phyloP scores from a whole-genome alignment of 345 rosid species.

The Hibiscus tridactylites region DNA sequence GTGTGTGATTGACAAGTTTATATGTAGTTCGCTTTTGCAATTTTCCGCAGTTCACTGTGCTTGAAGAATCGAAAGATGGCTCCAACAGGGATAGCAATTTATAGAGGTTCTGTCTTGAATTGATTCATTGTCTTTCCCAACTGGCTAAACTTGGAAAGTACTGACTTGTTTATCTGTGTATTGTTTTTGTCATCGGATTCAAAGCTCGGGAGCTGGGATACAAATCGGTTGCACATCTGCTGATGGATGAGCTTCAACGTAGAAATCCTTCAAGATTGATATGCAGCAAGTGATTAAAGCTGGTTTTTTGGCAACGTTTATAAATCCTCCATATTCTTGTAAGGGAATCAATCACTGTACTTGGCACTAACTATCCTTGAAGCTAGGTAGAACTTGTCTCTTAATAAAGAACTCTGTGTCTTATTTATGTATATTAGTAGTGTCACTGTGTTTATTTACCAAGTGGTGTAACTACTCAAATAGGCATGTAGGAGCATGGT shows the following conservation, averaged over 20 bases:
- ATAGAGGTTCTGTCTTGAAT: conserved; percentile 1
- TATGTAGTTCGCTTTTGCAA: not conserved
- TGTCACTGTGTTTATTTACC: no score
- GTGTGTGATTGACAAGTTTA: not conserved
- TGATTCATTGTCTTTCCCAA: not conserved
- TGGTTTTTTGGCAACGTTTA: not conserved
- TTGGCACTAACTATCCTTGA: not conserved
- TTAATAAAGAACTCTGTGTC: no score
- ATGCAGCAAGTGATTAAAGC: not conserved
- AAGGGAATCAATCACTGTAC: not conserved
- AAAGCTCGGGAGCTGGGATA: conserved; percentile 32
- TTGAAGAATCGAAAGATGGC: conserved; percentile 8
- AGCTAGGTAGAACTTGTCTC: no score
- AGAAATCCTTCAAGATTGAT: not conserved
- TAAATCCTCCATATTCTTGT: not conserved
- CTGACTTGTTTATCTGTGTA: not conserved
- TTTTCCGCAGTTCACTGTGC: not conserved
- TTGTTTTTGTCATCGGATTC: not conserved
- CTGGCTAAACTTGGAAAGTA: not conserved
- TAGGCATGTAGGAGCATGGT: no score
- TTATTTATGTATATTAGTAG: no score
- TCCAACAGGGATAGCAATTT: conserved; percentile 6
- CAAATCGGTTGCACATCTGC: conserved; percentile 36
- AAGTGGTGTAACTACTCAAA: no score
- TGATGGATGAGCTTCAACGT: conserved; percentile 30